Base-by-base conservation (phyloP, 192 early-diverging fungal species). In the Blastocladiella britannica region DNA sequence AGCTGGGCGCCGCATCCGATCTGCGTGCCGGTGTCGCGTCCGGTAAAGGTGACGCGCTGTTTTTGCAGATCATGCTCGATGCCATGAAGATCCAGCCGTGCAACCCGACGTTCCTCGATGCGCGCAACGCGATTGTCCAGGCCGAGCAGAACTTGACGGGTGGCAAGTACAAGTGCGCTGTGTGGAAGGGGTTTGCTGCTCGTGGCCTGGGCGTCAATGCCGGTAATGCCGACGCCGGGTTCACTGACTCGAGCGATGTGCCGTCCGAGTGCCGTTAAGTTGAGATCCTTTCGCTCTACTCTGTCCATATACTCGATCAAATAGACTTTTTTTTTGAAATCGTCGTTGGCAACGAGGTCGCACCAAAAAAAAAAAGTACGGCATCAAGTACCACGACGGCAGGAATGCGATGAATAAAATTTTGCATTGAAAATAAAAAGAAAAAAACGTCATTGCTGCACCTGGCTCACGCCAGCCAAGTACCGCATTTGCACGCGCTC, bases 171-270 rank as follows among this genome's bases (percentile, higher is more conserved):
- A 47, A 47, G 37, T 59, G 58, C 26, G 15, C 51, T 0, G 26
- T 59, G 18, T 53, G 53, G 51, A 22, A n/a, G 25, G 58, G 58
- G 25, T 59, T 78, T 66, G 76, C 76, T 25, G 70, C 66, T 31
- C 58, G 76, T 18, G 76, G 76, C 0, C 56, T 78, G n/a, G 76
- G 76, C 1, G 58, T 63, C 12, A 63, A 64, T 29, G 76, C 76
- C 0, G n/a, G n/a, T n/a, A n/a, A n/a, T n/a, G 26, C 26, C 26
- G 30, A 47, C 15, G 37, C 37, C 37, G n/a, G n/a, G 37, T 47
- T 20, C 37, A 20, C n/a, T 6, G 5, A 47, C 37, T 47, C 37
- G 37, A 20, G 12, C n/a, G 37, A 47, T 20, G 2, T 47, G 37
- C 37, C 37, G 2, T 9, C 37, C 9, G 37, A 47, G 37, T 47